These are phyloP conservation scores for Colletotrichum lupini DNA, from an alignment of 2,329 filamentous ascomycete species.

Conservation along the genomic window DNA sequence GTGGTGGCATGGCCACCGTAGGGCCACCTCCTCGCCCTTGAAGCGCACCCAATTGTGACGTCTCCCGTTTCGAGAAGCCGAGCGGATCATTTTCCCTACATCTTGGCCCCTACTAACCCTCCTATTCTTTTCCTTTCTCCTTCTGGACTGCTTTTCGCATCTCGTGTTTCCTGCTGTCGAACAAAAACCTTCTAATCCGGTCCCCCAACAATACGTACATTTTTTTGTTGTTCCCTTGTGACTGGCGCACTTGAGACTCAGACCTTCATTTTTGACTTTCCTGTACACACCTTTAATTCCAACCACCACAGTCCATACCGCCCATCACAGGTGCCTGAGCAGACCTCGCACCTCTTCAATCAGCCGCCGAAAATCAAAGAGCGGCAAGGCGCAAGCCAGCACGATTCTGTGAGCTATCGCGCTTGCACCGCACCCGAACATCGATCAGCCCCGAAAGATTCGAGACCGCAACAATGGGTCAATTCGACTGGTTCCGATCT, in stretches of 20 bases:
- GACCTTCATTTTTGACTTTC: constrained; percentile 30
- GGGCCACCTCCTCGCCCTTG: constrained; percentile 36
- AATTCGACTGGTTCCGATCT: constrained; percentile 67
- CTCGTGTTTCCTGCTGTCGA: constrained; percentile 26
- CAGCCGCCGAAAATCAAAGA: background rate
- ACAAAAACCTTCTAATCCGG: constrained; percentile 22
- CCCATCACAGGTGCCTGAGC: constrained; percentile 4
- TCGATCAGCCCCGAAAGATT: background rate
- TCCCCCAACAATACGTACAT: constrained; percentile 32
- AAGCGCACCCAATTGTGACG: constrained; percentile 39
- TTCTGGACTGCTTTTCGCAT: constrained; percentile 29
- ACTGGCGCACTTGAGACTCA: constrained; percentile 37
- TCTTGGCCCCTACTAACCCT: constrained; percentile 14
- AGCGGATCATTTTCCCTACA: constrained; percentile 28
- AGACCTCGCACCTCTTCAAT: constrained; percentile 11
- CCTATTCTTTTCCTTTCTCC: constrained; percentile 15
- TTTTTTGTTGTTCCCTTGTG: constrained; percentile 36
- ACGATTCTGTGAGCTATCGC: background rate
- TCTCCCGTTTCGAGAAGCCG: constrained; percentile 42
- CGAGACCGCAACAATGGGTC: constrained; percentile 50
- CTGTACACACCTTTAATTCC: constrained; percentile 22
- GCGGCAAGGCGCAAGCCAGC: background rate
- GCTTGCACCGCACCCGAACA: background rate
- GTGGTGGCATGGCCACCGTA: constrained; percentile 29
- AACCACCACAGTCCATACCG: constrained; percentile 23